Conservation (phyloP, 2,329 filamentous ascomycete genomes). For the Lasiodiplodia sp. region DNA sequence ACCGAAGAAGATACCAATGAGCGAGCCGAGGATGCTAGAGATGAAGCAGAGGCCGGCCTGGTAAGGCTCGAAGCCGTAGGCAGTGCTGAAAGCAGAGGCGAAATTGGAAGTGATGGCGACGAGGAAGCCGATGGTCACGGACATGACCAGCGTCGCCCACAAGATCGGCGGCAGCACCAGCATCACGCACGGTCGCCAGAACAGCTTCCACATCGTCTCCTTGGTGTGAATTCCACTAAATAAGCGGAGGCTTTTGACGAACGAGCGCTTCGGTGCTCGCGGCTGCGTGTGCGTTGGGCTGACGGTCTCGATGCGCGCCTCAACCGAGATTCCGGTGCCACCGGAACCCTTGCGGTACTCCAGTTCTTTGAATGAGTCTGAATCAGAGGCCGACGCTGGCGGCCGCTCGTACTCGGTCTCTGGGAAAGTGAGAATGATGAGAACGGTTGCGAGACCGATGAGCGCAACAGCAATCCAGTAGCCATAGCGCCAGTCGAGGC, state of each 20-base stretch:
- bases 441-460: constrained; percentile 56
- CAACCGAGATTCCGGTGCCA: constrained; percentile 17
- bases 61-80: constrained; percentile 43
- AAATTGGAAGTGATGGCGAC: constrained; percentile 46
- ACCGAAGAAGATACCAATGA: constrained; percentile 59
- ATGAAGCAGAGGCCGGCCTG: constrained; percentile 61
- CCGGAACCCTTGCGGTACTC: neutral
- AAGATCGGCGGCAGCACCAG: constrained; percentile 61
- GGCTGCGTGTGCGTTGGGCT: neutral
- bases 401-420: constrained; percentile 60
- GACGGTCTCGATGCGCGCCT: constrained; percentile 32
- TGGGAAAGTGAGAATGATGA: constrained; percentile 62
- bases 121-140: constrained; percentile 64
- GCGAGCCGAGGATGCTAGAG: constrained; percentile 56
- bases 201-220: constrained; percentile 58
- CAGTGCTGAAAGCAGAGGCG: constrained; percentile 36
- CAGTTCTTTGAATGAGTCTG: constrained; percentile 10
- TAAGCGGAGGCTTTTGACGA: constrained; percentile 44
- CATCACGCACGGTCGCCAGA: constrained; percentile 59
- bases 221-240: constrained; percentile 53
- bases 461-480: constrained; percentile 61
- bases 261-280: neutral
- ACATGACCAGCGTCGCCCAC: constrained; percentile 63
- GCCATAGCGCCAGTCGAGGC: constrained; percentile 59
- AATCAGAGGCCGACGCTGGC: constrained; percentile 10